A percentile compares a stretch with the other conserved stretches of the same genome.
phyloP scores from a whole-genome alignment of 1,284 basidiomycete genomes.

The Sanghuangporus baumii region DNA sequence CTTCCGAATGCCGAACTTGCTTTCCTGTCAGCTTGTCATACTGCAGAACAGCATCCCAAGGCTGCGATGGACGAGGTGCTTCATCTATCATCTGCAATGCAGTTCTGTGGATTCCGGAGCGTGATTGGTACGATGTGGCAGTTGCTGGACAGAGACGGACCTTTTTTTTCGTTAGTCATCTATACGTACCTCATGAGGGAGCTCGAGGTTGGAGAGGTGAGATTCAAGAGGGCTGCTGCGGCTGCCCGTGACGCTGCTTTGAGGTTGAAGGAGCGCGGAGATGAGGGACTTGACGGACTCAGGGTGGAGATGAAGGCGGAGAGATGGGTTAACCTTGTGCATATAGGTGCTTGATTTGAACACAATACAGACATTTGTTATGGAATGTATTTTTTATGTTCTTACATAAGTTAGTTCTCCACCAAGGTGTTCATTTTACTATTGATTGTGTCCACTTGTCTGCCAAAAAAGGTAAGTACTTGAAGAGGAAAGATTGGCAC shows the following conservation, averaged over 20 bases:
- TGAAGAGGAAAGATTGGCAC: too few relatives aligned
- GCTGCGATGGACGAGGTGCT: conserved; percentile 28
- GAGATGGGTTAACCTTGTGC: background rate
- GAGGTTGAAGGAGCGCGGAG: background rate
- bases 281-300: background rate
- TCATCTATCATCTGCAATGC: conserved; percentile 31
- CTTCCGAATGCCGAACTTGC: conserved; percentile 30
- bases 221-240: background rate
- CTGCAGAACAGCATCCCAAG: conserved; percentile 10
- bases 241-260: background rate
- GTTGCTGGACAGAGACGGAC: conserved; percentile 25
- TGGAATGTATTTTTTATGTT: too few relatives aligned
- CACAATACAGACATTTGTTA: too few relatives aligned
- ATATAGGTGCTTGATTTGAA: background rate
- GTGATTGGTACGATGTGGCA: conserved; percentile 38
- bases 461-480: too few relatives aligned
- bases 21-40: conserved; percentile 31
- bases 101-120: conserved; percentile 30
- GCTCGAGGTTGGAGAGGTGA: background rate
- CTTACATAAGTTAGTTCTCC: too few relatives aligned
- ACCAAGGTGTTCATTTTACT: too few relatives aligned
- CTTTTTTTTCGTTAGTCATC: background rate
- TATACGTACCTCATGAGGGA: background rate
- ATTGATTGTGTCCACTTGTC: too few relatives aligned
- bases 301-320: background rate